phyloP scores from a whole-genome alignment of 768 basidiomycete species.

The Lactifluus echinatus region DNA sequence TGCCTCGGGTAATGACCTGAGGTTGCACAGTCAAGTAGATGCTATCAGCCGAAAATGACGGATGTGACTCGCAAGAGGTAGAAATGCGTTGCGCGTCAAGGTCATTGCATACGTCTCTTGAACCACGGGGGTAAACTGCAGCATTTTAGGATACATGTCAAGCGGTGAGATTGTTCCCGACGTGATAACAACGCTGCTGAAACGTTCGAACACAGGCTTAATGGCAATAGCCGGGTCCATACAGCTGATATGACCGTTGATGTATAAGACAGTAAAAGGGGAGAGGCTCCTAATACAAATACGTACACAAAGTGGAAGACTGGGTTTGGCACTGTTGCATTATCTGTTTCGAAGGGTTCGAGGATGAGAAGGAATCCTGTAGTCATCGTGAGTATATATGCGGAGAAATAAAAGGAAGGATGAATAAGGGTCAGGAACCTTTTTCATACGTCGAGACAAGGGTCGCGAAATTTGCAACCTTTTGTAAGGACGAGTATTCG shows the following conservation, averaged over 20 bases:
- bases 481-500: constrained; percentile 87
- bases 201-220: constrained; percentile 95
- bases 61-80: constrained; percentile 64
- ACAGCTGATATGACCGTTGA: constrained; percentile 47
- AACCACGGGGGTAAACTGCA: constrained; percentile 94
- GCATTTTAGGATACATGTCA: constrained; percentile 99
- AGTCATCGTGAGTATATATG: background rate
- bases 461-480: constrained; percentile 93
- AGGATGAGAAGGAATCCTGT: constrained; percentile 92
- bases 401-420: background rate
- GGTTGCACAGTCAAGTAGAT: constrained; percentile 5
- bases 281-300: constrained; percentile 11
- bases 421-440: constrained; percentile 37
- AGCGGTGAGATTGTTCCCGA: constrained; percentile 97
- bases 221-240: constrained; percentile 97
- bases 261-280: background rate
- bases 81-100: constrained; percentile 88
- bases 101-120: constrained; percentile 99
- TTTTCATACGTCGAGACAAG: constrained; percentile 97
- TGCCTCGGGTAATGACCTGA: constrained; percentile 94
- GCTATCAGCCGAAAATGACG: background rate
- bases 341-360: constrained; percentile 97
- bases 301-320: constrained; percentile 93
- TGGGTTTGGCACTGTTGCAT: constrained; percentile 96
- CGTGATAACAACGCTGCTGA: constrained; percentile 96